Evolutionary conservation across 495 filamentous ascomycete species (phyloP), one percentile per base, ranked within the genome.

Genomic region (Podospora tetraspora): DNA sequence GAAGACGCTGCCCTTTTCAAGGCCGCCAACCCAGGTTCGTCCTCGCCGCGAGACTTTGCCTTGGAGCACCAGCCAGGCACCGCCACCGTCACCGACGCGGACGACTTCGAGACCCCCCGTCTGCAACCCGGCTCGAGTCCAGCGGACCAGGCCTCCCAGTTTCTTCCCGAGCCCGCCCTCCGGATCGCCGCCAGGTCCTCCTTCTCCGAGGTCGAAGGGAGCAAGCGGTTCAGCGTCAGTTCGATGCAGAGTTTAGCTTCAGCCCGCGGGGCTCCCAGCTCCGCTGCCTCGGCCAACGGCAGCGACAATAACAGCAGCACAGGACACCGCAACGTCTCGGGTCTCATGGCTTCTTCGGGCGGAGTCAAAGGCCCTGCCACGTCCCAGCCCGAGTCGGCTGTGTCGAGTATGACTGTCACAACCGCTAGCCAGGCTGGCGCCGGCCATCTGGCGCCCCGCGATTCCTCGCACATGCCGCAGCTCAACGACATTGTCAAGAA

Each of bases 231-330:
- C 75, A 90, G 88, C 61, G 83, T 88, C 64, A 87, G 88, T 13
- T 90, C 89, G 11, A 73, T 90, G 57, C 89, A 88, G 71, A 90
- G 89, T 32, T 71, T 90, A 1, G 84, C 85, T 63, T 89, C 86
- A 9, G 84, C 81, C 43, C 83, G 86, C 57, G 80, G 79, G 22
- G 79, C 79, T 52, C 66, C 78, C 61, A 77, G 81, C 72, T 79
- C 83, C 30, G 74, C 80, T 66, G 75, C 77, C 24, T 81, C 82
- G 30, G 74, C 76, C 30, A 77, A 74, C 76, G 78, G 79, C 24
- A 81, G 80, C 67, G 79, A 80, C 19, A 76, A 72, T 70, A 76
- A 76, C 67, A 79, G 80, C 64, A 72, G 76, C 32, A 71, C 72
- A 6, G 71, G 70, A 19, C 69, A 34, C 29, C 75, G 76, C 30